A percentile compares a stretch with the other conserved stretches of the same genome.
These are phyloP conservation scores for Hymenoscyphus repandus DNA, from an alignment of 2,329 filamentous ascomycete species.

Conservation along the genomic window DNA sequence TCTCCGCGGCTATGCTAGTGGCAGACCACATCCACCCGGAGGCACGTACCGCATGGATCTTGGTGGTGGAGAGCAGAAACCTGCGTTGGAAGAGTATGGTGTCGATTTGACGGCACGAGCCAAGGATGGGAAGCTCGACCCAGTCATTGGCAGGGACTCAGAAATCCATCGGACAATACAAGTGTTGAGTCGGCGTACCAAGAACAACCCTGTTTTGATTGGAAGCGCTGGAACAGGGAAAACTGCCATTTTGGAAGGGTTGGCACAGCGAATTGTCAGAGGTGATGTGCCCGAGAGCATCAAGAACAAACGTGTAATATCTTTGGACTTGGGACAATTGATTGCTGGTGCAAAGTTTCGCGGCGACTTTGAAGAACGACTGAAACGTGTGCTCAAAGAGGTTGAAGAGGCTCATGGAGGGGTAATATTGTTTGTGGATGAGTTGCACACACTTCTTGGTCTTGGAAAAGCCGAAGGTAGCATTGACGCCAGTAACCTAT, in stretches of 20 bases:
- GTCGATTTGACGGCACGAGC: conserved; percentile 84
- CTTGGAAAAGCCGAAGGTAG: conserved; percentile 93
- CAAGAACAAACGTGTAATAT: conserved; percentile 87
- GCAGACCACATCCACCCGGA: conserved; percentile 78
- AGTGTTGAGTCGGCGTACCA: conserved; percentile 84
- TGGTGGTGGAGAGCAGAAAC: conserved; percentile 67
- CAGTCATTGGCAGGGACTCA: conserved; percentile 85
- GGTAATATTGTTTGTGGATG: conserved; percentile 92
- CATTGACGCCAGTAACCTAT: conserved; percentile 89
- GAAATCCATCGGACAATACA: conserved; percentile 96
- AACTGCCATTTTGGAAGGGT: conserved; percentile 85
- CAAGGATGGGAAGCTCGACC: conserved; percentile 84
- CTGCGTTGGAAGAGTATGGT: conserved; percentile 85
- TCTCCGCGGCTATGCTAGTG: conserved; percentile 57
- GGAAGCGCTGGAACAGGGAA: conserved; percentile 82
- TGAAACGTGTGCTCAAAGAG: conserved; percentile 88
- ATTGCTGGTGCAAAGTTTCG: conserved; percentile 95
- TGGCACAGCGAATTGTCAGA: conserved; percentile 82
- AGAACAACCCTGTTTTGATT: conserved; percentile 86
- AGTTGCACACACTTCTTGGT: conserved; percentile 85
- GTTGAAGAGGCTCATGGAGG: conserved; percentile 79
- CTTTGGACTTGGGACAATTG: conserved; percentile 81
- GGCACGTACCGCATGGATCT: conserved; percentile 94
- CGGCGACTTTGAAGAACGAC: conserved; percentile 90
- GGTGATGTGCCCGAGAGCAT: conserved; percentile 95